These are phyloP conservation scores for Clathrus columnatus DNA, from an alignment of 768 basidiomycete species.

Conservation along the genomic window DNA sequence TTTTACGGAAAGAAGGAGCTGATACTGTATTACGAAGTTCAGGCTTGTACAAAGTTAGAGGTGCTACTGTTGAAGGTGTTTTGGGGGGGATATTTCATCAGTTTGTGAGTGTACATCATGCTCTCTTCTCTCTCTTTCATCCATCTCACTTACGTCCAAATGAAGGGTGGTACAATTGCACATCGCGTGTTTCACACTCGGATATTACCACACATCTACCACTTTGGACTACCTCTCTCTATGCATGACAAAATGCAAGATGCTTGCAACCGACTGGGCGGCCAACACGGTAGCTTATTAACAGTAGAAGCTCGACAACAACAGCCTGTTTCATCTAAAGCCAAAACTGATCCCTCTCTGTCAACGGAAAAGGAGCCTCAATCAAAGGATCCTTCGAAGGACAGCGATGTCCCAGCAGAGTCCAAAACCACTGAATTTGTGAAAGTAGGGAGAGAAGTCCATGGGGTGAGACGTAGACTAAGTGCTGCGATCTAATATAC, in stretches of 20 bases:
- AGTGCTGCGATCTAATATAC: background rate
- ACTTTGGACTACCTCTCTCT: constrained; percentile 26
- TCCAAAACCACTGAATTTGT: background rate
- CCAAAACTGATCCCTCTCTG: background rate
- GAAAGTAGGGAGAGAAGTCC: background rate
- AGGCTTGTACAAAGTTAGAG: constrained; percentile 71
- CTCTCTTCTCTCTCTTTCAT: background rate
- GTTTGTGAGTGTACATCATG: constrained; percentile 45
- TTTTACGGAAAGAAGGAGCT: constrained; percentile 20
- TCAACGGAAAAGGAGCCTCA: background rate
- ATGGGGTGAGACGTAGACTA: background rate
- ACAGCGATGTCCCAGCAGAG: background rate
- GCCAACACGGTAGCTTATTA: constrained; percentile 29
- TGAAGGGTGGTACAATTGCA: constrained; percentile 31
- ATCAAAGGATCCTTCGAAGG: background rate
- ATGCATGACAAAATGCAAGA: constrained; percentile 41
- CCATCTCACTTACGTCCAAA: background rate
- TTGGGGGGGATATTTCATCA: constrained; percentile 73
- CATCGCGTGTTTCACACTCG: constrained; percentile 36
- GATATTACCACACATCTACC: constrained; percentile 29
- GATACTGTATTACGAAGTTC: constrained; percentile 39
- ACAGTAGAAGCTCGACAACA: background rate
- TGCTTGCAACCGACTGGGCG: constrained; percentile 43
- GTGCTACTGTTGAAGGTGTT: constrained; percentile 67
- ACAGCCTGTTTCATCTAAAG: background rate